Evolutionary conservation across 345 rosid genomes (phyloP), one percentile per base, ranked within the genome.

Genomic region (Salix koriyanagi): DNA sequence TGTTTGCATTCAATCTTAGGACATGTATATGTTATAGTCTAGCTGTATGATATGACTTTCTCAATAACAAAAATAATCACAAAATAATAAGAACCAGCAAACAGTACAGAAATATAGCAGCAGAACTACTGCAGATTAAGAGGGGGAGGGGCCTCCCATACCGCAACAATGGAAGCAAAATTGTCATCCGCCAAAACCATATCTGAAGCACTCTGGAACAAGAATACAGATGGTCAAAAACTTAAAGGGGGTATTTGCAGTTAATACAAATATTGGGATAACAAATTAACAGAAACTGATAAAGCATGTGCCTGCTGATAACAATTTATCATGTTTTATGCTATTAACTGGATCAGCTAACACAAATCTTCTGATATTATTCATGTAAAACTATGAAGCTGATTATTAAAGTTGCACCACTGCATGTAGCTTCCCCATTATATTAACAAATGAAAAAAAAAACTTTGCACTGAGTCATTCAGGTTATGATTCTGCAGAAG

Each of bases 151-250:
- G 58, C 50, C n/a, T 69, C 75, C 50, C 84, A 61, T 89, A 96
- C 98, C 90, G 95, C 98, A 71, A 96, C 97, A 74, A 96, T 92
- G 32, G 99, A 90, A 80, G 99, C 97, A 82, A 96, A 96, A 83
- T 96, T 96, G 80, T 96, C 99, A 78, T 96, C 99, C n/a, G 97
- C 99, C 90, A 96, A 87, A 85, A 96, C 98, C 99, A 96, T 96
- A 88, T 96, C 99, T 65, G 99, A 91, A 84, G 99, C 98, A 80
- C 94, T 96, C 99, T 96, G 95, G 67, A 86, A 75, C 73, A 83
- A 79, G 81, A 18, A 71, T 26, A 70, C 39, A 69, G 54, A 58
- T 65, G 23, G 71, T 73, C 56, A 77, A 58, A 60, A 61, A 67
- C 58, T 70, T 36, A 19, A 34, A 5, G 39, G 25, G 26, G 26